Conservation (phyloP, 108 stramenopile species). For the Hondaea fermentalgiana region DNA sequence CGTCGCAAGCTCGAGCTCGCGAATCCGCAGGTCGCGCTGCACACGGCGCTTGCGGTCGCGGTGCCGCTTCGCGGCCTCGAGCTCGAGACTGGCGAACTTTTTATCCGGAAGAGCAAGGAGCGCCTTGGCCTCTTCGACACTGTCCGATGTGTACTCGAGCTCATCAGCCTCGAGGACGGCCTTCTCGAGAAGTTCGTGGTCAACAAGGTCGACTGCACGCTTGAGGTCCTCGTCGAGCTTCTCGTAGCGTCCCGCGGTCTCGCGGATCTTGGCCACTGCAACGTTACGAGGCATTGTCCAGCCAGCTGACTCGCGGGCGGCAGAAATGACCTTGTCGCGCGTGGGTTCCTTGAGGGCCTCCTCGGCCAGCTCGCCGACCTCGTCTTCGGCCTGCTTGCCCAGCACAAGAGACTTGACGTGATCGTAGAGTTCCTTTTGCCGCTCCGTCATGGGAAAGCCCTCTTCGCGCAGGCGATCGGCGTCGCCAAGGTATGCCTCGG, state of each 20-base stretch:
- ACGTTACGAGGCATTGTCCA: neutral
- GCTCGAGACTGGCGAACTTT: constrained; percentile 37
- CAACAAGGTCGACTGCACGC: neutral
- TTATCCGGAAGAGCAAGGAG: constrained; percentile 41
- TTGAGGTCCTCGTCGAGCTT: neutral
- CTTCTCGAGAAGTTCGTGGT: neutral
- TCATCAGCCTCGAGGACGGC: neutral
- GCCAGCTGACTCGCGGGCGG: neutral
- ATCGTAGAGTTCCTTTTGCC: constrained; percentile 8
- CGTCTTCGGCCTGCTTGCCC: neutral
- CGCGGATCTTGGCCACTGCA: neutral
- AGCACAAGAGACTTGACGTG: neutral
- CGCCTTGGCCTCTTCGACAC: neutral
- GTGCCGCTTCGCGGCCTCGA: constrained; percentile 40
- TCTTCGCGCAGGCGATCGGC: neutral
- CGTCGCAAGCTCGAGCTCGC: constrained; percentile 45
- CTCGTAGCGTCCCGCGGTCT: neutral
- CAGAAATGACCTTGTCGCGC: neutral
- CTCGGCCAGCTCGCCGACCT: neutral
- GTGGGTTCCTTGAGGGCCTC: constrained; percentile 1
- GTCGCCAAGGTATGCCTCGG: constrained; percentile 24
- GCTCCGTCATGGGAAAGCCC: neutral
- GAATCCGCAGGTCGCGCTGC: constrained; percentile 50
- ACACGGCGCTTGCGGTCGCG: constrained; percentile 42
- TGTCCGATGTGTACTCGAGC: neutral